Conservation (phyloP, 768 basidiomycete genomes). For the Xerocomellus dryophilus region DNA sequence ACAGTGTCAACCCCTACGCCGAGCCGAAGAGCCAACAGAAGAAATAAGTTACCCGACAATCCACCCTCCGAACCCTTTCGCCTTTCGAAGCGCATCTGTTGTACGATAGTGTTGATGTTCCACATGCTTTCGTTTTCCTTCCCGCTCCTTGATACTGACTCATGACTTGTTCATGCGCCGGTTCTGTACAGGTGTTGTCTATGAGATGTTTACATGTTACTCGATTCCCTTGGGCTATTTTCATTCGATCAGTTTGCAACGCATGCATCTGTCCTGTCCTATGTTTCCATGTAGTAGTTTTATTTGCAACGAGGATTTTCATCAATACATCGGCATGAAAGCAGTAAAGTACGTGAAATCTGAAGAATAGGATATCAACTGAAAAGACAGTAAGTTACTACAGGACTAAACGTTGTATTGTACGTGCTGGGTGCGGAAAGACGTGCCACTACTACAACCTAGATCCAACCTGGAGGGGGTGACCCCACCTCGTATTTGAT, state of each 20-base stretch:
- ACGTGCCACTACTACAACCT: slow-evolving; percentile 2
- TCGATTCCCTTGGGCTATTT: slow-evolving; percentile 18
- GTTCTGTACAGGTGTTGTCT: slow-evolving; percentile 29
- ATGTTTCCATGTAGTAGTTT: slow-evolving; percentile 24
- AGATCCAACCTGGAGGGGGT: slow-evolving; percentile 52
- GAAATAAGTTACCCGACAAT: slow-evolving; percentile 32
- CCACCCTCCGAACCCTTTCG: slow-evolving; percentile 3
- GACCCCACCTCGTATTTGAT: slow-evolving; percentile 4
- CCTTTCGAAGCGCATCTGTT: slow-evolving; percentile 16
- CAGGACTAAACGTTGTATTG: background rate
- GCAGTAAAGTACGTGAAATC: background rate
- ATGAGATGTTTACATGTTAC: slow-evolving; percentile 26
- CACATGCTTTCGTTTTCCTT: slow-evolving; percentile 32
- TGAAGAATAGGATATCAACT: background rate
- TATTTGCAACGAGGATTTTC: slow-evolving; percentile 16
- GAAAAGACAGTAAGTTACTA: background rate
- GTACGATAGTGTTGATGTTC: slow-evolving; percentile 31
- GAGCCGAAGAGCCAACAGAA: slow-evolving; percentile 39
- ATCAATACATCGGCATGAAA: background rate
- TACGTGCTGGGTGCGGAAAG: background rate
- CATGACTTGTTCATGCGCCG: slow-evolving; percentile 28
- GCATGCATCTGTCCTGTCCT: slow-evolving; percentile 18
- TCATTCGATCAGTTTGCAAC: slow-evolving; percentile 13
- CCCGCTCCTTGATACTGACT: slow-evolving; percentile 31
- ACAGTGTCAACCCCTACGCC: slow-evolving; percentile 91